Evolutionary conservation across 345 rosid genomes (phyloP).

Genomic region (Barbarea vulgaris): DNA sequence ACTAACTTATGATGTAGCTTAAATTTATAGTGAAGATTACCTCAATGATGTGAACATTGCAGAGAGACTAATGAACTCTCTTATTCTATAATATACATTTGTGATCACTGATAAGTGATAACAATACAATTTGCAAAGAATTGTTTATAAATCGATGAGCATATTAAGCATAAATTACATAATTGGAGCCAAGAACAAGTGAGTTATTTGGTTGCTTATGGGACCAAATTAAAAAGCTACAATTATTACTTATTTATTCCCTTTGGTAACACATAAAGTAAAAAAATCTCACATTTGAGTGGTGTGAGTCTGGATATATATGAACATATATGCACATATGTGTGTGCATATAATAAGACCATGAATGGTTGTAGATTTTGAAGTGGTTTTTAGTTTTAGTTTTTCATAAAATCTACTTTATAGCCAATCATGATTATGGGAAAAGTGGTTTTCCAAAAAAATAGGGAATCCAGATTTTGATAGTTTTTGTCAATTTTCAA

Average conservation of each 20-base stretch:
- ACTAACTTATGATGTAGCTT: too few relatives aligned
- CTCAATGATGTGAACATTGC: slow-evolving; percentile 4
- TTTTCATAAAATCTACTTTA: too few relatives aligned
- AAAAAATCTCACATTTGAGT: slow-evolving; percentile 19
- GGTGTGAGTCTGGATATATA: slow-evolving; percentile 7
- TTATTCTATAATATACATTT: not conserved
- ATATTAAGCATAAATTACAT: slow-evolving; percentile 17
- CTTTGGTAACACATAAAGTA: slow-evolving; percentile 36
- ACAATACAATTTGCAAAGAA: slow-evolving; percentile 8
- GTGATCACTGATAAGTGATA: not conserved
- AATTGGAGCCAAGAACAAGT: slow-evolving; percentile 20
- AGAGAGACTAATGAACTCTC: not conserved
- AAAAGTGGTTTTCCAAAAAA: too few relatives aligned
- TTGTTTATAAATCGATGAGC: not conserved
- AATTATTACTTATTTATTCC: slow-evolving; percentile 5
- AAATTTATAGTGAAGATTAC: not conserved
- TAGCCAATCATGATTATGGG: too few relatives aligned
- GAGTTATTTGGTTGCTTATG: not conserved
- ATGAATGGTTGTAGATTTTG: too few relatives aligned
- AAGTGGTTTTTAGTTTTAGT: too few relatives aligned
- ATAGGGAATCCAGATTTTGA: too few relatives aligned
- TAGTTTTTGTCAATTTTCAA: too few relatives aligned
- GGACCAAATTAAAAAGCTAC: slow-evolving; percentile 28
- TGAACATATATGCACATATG: not conserved
- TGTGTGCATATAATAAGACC: not conserved